A percentile compares a stretch with the other conserved stretches of the same genome.
Evolutionary conservation across 495 filamentous ascomycete species (phyloP).

Genomic region (Neurospora pannonica): DNA sequence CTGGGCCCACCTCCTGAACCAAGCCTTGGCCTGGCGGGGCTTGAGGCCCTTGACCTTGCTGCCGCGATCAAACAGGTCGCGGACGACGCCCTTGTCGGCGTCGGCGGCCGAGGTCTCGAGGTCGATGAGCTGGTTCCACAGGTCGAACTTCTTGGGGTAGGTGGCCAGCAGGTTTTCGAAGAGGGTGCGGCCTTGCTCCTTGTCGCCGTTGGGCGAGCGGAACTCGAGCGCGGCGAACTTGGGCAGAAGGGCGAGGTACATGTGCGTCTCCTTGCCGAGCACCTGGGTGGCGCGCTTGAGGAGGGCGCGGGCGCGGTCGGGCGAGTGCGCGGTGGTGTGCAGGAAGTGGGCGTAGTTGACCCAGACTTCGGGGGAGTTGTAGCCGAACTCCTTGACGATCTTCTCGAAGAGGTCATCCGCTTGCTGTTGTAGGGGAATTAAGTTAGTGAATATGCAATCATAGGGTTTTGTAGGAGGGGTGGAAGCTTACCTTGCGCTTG

Average conservation of each 20-base stretch:
- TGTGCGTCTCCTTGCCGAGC: conserved; percentile 47
- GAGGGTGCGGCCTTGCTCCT: conserved; percentile 87
- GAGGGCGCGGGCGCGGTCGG: conserved; percentile 65
- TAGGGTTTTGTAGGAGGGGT: background rate
- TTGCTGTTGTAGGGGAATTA: conserved; percentile 51
- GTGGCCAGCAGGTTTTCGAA: conserved; percentile 79
- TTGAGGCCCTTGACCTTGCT: conserved; percentile 58
- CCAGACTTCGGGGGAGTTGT: conserved; percentile 67
- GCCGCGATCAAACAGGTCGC: conserved; percentile 75
- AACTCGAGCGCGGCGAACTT: conserved; percentile 91
- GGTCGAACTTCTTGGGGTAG: conserved; percentile 78
- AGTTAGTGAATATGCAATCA: conserved; percentile 9
- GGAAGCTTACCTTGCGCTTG: conserved; percentile 54
- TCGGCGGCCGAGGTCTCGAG: conserved; percentile 60
- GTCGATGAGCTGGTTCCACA: conserved; percentile 88
- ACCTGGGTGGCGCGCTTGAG: conserved; percentile 83
- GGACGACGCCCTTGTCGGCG: conserved; percentile 48
- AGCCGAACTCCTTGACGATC: conserved; percentile 81
- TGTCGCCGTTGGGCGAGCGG: conserved; percentile 68
- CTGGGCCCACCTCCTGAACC: conserved; percentile 75
- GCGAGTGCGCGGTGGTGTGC: conserved; percentile 55
- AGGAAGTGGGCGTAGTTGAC: conserved; percentile 93
- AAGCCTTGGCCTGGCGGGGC: conserved; percentile 62
- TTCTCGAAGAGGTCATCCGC: conserved; percentile 81
- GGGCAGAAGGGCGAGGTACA: conserved; percentile 67